Conservation (phyloP, 805 yeast species). For the Yamadazyma paraphyllophila region DNA sequence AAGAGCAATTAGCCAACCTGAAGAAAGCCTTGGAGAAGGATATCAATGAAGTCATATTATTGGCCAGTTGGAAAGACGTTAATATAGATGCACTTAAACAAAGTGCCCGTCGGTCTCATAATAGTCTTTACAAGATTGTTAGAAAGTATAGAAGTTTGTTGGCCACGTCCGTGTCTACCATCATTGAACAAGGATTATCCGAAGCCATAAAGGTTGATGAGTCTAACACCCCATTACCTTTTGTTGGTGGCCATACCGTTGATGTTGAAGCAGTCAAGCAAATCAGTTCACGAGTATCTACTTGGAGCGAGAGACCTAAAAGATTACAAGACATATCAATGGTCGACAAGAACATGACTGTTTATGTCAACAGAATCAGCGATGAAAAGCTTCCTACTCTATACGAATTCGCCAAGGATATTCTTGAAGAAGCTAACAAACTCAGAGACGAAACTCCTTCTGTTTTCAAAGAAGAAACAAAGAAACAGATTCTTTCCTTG, state of each 20-base stretch:
- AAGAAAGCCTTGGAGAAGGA: conserved; percentile 70
- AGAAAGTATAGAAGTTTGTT: conserved; percentile 74
- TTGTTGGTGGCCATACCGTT: conserved; percentile 9
- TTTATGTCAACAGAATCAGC: conserved; percentile 38
- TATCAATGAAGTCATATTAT: conserved; percentile 74
- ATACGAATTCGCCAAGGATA: conserved; percentile 51
- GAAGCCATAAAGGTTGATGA: not conserved
- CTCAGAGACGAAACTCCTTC: conserved; percentile 78
- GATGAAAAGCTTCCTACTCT: conserved; percentile 46
- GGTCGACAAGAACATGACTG: conserved; percentile 56
- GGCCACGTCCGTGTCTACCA: conserved; percentile 45
- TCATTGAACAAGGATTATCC: conserved; percentile 59
- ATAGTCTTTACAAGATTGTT: conserved; percentile 75
- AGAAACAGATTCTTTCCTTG: conserved; percentile 62
- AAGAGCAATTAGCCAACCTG: conserved; percentile 40
- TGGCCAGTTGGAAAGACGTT: conserved; percentile 97
- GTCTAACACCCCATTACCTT: conserved; percentile 10
- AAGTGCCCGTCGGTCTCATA: conserved; percentile 88
- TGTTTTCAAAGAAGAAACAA: conserved; percentile 65
- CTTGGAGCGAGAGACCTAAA: conserved; percentile 57
- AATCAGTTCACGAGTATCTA: conserved; percentile 33
- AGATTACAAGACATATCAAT: conserved; percentile 51
- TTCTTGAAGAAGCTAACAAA: conserved; percentile 56
- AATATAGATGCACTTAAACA: conserved; percentile 91
- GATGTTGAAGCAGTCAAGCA: conserved; percentile 8